A percentile compares a stretch with the other conserved stretches of the same genome.
These are phyloP conservation scores for Apiospora aurea DNA, from an alignment of 2,329 filamentous ascomycete species.

Conservation along the genomic window DNA sequence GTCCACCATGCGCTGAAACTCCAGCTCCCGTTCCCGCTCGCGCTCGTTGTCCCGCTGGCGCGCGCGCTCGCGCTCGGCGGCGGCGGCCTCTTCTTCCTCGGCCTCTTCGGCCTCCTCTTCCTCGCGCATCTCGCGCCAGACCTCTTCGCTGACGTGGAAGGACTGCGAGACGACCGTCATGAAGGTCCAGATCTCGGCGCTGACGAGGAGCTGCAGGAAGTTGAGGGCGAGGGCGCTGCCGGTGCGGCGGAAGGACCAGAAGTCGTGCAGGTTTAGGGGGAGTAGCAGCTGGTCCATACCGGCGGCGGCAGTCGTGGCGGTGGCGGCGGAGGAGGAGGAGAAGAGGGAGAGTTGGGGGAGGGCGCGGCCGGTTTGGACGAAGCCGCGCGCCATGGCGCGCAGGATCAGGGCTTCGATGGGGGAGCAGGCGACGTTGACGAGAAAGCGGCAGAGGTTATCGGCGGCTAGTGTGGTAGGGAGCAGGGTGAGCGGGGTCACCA, in stretches of 20 bases:
- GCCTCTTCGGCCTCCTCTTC: conserved; percentile 26
- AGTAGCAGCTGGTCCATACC: conserved; percentile 31
- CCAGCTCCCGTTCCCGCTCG: not conserved
- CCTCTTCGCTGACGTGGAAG: conserved; percentile 51
- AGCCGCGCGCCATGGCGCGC: conserved; percentile 53
- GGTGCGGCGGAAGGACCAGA: conserved; percentile 48
- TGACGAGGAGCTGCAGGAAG: conserved; percentile 52
- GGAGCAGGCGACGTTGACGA: conserved; percentile 50
- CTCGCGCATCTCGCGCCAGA: conserved; percentile 49
- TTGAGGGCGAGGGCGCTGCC: conserved; percentile 56
- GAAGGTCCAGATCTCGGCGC: conserved; percentile 54
- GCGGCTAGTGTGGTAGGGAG: conserved; percentile 57
- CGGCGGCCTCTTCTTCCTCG: not conserved
- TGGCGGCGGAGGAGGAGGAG: no score
- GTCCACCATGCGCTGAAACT: not conserved
- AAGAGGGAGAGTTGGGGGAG: not conserved
- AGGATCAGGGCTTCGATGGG: conserved; percentile 57
- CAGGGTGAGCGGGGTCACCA: conserved; percentile 57
- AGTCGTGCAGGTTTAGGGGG: conserved; percentile 43
- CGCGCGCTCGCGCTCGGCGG: not conserved
- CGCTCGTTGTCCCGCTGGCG: not conserved
- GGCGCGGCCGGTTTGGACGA: conserved; percentile 38
- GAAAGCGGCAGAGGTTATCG: conserved; percentile 53
- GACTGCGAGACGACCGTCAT: conserved; percentile 48
- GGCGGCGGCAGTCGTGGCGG: no score